A percentile compares a stretch with the other conserved stretches of the same genome.
Evolutionary conservation across 2,329 filamentous ascomycete species (phyloP).

Genomic region (Aciculosporium take): DNA sequence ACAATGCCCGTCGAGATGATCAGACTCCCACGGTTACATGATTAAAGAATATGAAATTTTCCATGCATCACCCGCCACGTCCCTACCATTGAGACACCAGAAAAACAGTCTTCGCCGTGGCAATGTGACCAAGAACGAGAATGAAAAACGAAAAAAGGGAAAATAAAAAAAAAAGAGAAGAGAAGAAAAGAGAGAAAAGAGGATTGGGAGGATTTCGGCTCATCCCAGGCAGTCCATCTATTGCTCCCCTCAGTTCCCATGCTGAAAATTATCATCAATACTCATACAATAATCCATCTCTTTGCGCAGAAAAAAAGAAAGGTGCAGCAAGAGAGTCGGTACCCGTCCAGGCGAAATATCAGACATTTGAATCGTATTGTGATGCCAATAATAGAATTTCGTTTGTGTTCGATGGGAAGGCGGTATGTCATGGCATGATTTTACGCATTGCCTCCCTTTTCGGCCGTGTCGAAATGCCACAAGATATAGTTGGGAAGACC

Average conservation of each 20-base stretch:
- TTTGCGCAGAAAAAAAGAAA: conserved; percentile 7
- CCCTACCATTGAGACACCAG: neutral
- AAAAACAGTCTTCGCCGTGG: neutral
- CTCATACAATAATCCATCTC: conserved; percentile 12
- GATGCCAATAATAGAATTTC: neutral
- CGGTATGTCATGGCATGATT: neutral
- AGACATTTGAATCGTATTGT: conserved; percentile 11
- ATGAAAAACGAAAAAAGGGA: neutral
- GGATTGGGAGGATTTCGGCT: neutral
- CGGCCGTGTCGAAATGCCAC: conserved; percentile 94
- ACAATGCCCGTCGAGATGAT: neutral
- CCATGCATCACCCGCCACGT: neutral
- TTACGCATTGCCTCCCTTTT: conserved; percentile 73
- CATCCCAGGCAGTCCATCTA: neutral
- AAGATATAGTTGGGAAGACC: conserved; percentile 96
- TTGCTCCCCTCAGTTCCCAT: neutral
- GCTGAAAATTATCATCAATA: conserved; percentile 13
- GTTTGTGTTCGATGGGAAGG: neutral
- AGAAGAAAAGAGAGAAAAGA: neutral
- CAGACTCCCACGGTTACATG: neutral
- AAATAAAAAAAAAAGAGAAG: neutral
- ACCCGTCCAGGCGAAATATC: conserved; percentile 11
- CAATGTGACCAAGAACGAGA: neutral
- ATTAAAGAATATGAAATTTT: neutral
- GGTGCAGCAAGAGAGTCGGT: conserved; percentile 8